These are phyloP conservation scores for Wallacemonas sp. DNA, from an alignment of 208 protist species.

Conservation along the genomic window DNA sequence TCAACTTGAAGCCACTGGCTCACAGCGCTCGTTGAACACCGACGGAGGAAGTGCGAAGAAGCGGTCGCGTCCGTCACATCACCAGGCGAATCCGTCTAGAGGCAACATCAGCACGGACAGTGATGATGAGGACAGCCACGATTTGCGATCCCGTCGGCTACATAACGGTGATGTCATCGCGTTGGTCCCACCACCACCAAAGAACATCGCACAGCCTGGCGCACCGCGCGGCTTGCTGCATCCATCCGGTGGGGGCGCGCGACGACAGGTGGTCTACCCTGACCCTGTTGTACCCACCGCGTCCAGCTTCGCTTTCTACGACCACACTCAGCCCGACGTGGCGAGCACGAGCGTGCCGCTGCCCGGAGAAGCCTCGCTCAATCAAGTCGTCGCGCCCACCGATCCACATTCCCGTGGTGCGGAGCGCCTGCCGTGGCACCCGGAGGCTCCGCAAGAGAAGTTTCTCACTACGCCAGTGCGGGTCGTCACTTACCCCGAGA, in stretches of 20 bases:
- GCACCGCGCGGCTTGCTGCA: background rate
- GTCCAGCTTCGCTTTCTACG: background rate
- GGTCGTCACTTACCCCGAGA: background rate
- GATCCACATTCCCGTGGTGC: background rate
- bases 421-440: too few relatives aligned
- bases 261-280: slow-evolving; percentile 11
- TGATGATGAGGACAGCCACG: background rate
- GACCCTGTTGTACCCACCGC: background rate
- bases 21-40: background rate
- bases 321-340: too few relatives aligned
- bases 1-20: too few relatives aligned
- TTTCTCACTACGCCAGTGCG: background rate
- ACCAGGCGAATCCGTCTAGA: too few relatives aligned
- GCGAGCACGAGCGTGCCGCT: too few relatives aligned
- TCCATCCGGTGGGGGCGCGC: background rate
- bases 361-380: too few relatives aligned
- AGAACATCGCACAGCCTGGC: background rate
- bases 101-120: too few relatives aligned
- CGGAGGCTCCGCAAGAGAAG: background rate
- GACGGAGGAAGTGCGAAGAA: background rate
- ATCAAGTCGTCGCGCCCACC: too few relatives aligned
- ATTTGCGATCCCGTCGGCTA: background rate
- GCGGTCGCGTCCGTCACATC: too few relatives aligned
- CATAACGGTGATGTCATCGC: slow-evolving; percentile 10
- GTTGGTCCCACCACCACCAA: background rate